Evolutionary conservation across 163 green algal genomes (phyloP), one percentile per base, ranked within the genome.

Genomic region (Coccomyxa subellipsoidea): DNA sequence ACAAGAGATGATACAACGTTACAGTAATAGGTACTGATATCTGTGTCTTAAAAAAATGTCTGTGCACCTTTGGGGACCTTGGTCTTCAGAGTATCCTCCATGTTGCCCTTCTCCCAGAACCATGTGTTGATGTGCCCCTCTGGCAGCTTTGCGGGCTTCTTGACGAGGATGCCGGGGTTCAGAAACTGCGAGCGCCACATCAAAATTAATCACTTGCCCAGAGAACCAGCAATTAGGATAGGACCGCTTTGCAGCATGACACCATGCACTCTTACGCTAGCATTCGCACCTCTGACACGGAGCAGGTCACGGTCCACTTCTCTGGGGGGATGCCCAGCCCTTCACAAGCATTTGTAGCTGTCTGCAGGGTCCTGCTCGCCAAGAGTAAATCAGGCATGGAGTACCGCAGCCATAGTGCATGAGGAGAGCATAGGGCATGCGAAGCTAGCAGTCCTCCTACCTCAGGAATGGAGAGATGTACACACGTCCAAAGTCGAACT

Each of bases 341-440:
- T 27, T 82, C 77, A 32, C 54, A 75, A 27, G 40, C 37, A 80
- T 80, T 69, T 35, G 36, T 40, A n/a, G 82, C 80, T 38, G 82
- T 85, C 82, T 85, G 82, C 5, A 85, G 21, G 54, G 73, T 82
- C 80, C 80, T 84, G 80, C 80, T 73, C n/a, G n/a, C n/a, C n/a
- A n/a, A n/a, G n/a, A n/a, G n/a, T n/a, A n/a, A n/a, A n/a, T n/a
- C n/a, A n/a, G n/a, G n/a, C n/a, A n/a, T n/a, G n/a, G n/a, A n/a
- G n/a, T n/a, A n/a, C n/a, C n/a, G n/a, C n/a, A n/a, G n/a, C n/a
- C n/a, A n/a, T n/a, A n/a, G n/a, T n/a, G n/a, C n/a, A n/a, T n/a
- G n/a, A n/a, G n/a, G n/a, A n/a, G n/a, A n/a, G n/a, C n/a, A n/a
- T n/a, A n/a, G n/a, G n/a, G n/a, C n/a, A n/a, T n/a, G n/a, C n/a